Percentiles rank a stretch among this genome's conserved stretches.
Evolutionary conservation across 2,329 filamentous ascomycete genomes (phyloP).

Genomic region (Colletotrichum sp.): DNA sequence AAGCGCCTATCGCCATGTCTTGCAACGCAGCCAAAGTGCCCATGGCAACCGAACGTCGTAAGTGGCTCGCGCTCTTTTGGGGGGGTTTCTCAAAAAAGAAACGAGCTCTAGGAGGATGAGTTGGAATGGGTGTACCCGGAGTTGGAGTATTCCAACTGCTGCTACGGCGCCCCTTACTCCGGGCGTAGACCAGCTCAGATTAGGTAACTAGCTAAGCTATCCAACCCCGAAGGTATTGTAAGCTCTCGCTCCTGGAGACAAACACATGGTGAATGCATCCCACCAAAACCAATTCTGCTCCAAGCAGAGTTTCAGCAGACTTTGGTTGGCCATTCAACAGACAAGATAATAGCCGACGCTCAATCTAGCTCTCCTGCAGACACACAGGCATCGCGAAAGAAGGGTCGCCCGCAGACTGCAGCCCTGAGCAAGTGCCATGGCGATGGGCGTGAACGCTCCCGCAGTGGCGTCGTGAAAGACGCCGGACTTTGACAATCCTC

Average conservation of each 20-base stretch:
- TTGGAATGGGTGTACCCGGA: not conserved
- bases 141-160: not conserved
- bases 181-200: not conserved
- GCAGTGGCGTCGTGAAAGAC: slow-evolving; percentile 5
- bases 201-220: not conserved
- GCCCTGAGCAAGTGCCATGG: not conserved
- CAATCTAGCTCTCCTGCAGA: not conserved
- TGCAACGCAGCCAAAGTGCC: not conserved
- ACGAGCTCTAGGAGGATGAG: not conserved
- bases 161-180: slow-evolving; percentile 2
- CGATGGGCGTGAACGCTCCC: not conserved
- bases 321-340: not conserved
- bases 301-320: not conserved
- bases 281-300: not conserved
- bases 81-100: not conserved
- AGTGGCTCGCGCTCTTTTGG: not conserved
- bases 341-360: not conserved
- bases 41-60: not conserved
- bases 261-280: not conserved
- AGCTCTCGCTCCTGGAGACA: not conserved
- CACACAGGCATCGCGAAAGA: not conserved
- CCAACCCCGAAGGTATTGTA: not conserved
- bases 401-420: not conserved
- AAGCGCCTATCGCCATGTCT: not conserved
- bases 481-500: slow-evolving; percentile 1